Percentiles rank a stretch among this genome's conserved stretches.
Conservation (phyloP, 2,329 filamentous ascomycete species). For the Fusarium neocosmosporiellum region DNA sequence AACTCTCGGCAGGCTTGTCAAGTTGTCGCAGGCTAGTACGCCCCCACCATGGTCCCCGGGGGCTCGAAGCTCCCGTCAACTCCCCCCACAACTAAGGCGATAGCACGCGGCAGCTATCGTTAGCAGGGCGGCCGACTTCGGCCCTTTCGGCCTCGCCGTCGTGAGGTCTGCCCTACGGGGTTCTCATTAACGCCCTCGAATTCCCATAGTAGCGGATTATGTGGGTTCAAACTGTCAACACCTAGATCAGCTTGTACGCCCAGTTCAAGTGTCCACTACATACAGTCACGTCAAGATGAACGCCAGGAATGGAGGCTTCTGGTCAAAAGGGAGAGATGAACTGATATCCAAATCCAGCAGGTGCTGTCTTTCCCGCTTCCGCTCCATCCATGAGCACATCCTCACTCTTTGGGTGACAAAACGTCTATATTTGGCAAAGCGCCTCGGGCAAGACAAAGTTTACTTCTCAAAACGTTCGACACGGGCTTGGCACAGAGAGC, state of each 20-base stretch:
- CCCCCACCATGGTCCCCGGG: not conserved
- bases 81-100: not conserved
- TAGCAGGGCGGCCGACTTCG: conserved; percentile 9
- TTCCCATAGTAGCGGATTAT: not conserved
- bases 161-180: not conserved
- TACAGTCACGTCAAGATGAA: not conserved
- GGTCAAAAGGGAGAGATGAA: not conserved
- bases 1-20: not conserved
- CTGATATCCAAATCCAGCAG: not conserved
- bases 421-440: conserved; percentile 6
- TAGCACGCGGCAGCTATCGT: conserved; percentile 1
- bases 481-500: not conserved
- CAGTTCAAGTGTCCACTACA: not conserved
- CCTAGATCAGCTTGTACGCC: not conserved
- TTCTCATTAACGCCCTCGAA: not conserved
- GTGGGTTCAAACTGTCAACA: not conserved
- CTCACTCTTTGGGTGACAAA: not conserved
- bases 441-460: conserved; percentile 7
- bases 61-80: not conserved
- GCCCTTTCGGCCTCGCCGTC: not conserved
- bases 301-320: conserved; percentile 12
- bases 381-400: not conserved
- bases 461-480: conserved; percentile 24
- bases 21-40: not conserved
- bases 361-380: not conserved